Percentiles rank a stretch among this genome's conserved stretches.
Evolutionary conservation across 345 rosid species (phyloP).

Genomic region (rapeseed (Brassica napus)): Da-Ae NC_063452.1:44068501-44069000

Average conservation of each 20-base stretch:
- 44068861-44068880: not conserved
- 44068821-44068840: constrained; percentile 16
- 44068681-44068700: not conserved
- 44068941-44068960: not conserved
- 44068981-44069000: constrained; percentile 46
- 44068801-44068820: not conserved
- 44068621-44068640: not conserved
- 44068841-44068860: not conserved
- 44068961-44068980: constrained; percentile 36
- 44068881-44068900: not conserved
- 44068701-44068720: not conserved
- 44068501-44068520: not conserved
- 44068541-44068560: not conserved
- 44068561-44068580: not conserved
- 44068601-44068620: not conserved
- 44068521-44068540: not conserved
- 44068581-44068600: not conserved
- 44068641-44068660: not conserved
- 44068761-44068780: not conserved
- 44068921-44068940: constrained; percentile 17
- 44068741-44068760: not conserved
- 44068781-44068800: not conserved
- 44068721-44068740: not conserved
- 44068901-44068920: constrained; percentile 4
- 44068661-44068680: not conserved